A percentile compares a stretch with the other conserved stretches of the same genome.
Evolutionary conservation across 768 basidiomycete genomes (phyloP).

Genomic region (Naganishia onofrii): DNA sequence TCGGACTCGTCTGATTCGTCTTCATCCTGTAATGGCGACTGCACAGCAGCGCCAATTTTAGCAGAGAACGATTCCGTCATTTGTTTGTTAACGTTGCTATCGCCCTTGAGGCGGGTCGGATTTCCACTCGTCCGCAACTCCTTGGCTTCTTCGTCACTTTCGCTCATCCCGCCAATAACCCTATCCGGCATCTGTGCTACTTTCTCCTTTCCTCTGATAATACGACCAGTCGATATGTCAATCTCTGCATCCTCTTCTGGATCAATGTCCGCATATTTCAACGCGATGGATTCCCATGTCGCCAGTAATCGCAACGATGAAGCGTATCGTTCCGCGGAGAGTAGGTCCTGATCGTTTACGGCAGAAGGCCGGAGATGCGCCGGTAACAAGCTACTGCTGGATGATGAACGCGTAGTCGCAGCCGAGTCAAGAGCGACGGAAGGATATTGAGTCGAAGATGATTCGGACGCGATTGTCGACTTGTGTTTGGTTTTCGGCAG

Average conservation of each 20-base stretch:
- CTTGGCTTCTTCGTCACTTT: slow-evolving; percentile 13
- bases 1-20: slow-evolving; percentile 13
- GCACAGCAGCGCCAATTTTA: background rate
- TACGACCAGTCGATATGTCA: slow-evolving; percentile 25
- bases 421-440: background rate
- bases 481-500: background rate
- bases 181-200: slow-evolving; percentile 15
- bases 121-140: slow-evolving; percentile 4
- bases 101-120: background rate
- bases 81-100: background rate
- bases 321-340: slow-evolving; percentile 21
- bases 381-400: slow-evolving; percentile 4
- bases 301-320: slow-evolving; percentile 17
- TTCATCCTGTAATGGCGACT: background rate
- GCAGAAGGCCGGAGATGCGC: slow-evolving; percentile 15
- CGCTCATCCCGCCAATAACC: slow-evolving; percentile 16
- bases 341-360: background rate
- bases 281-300: slow-evolving; percentile 28
- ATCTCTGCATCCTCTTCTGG: slow-evolving; percentile 29
- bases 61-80: too few species aligned
- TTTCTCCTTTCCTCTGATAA: slow-evolving; percentile 12
- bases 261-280: slow-evolving; percentile 21
- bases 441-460: background rate
- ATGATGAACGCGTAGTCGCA: background rate
- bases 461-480: background rate